Conservation (phyloP, 73 alveolate species). For the Paraurostyla sp. region DNA sequence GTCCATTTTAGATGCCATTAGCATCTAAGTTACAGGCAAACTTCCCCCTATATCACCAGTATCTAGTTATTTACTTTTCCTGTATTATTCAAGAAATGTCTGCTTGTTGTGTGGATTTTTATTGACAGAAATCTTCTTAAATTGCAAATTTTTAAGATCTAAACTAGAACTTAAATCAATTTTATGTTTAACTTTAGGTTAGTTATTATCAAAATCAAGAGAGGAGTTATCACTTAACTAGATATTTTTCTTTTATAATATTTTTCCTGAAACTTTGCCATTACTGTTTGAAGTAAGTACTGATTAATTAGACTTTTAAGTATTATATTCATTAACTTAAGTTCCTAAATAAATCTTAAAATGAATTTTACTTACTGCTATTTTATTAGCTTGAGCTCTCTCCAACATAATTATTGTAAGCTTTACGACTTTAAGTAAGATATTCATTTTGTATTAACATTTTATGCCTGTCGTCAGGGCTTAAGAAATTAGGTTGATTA, state of each 20-base stretch:
- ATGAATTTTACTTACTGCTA: not conserved
- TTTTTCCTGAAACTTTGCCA: conserved; percentile 3
- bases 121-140: conserved; percentile 18
- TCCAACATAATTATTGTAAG: not conserved
- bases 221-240: not conserved
- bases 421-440: conserved; percentile 1
- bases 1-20: not conserved
- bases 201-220: not conserved
- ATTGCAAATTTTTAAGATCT: not conserved
- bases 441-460: conserved; percentile 9
- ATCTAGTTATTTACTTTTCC: conserved; percentile 22
- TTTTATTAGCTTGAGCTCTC: not conserved
- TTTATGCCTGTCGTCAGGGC: conserved; percentile 8
- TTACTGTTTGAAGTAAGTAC: not conserved
- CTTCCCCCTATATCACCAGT: conserved; percentile 39
- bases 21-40: not conserved
- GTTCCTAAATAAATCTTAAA: not conserved
- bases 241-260: not conserved
- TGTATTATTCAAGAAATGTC: not conserved
- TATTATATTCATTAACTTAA: conserved; percentile 2
- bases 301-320: not conserved
- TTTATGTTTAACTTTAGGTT: not conserved
- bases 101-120: not conserved
- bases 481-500: not conserved
- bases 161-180: conserved; percentile 1